Base-by-base conservation (phyloP, 306 rosid species). In the Vigna nakashimae region DNA sequence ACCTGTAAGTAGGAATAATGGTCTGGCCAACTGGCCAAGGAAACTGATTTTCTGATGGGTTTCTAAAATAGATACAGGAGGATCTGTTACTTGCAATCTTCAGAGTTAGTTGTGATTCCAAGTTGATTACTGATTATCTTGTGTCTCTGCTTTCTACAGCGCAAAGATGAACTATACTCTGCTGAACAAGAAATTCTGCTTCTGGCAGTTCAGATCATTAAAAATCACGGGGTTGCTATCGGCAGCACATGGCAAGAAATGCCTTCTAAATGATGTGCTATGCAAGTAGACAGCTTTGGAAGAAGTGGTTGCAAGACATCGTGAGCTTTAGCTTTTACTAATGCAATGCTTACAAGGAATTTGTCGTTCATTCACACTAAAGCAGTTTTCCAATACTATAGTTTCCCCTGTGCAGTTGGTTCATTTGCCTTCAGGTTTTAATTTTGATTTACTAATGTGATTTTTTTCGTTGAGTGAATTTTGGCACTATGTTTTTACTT, bases 131-230 rank as follows among this genome's bases (percentile, higher is more conserved):
- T 43, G 56, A 67, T 55, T 66, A 14, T 38, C 69, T 84, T 36
- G 20, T 72, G 43, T 15, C 20, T 48, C 57, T 51, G 14, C 52
- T 57, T 34, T 58, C 67, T 85, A 53, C 86, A 94, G 98, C 86
- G 87, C 84, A 90, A 78, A 85, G 87, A 88, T 9, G 97, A 94
- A 79, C 34, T 84, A 4, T 82, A 76, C 85, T 73, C 92, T 1
- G 89, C 93, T n/a, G 86, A 94, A 76, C 93, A 92, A 83, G 97
- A 94, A 8, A 86, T 90, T 78, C 93, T 94, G 48, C 85, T 94
- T 65, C 88, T 36, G 75, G 82, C 97, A 28, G 89, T 82, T 81
- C 86, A 86, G 76, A 88, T 89, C 68, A 89, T 92, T 20, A 88
- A 88, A 83, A 84, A 71, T 68, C 89, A 88, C 20, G 98, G 93